Base-by-base conservation (phyloP, 257 asterid species). In the Solanum appendiculatum region DNA sequence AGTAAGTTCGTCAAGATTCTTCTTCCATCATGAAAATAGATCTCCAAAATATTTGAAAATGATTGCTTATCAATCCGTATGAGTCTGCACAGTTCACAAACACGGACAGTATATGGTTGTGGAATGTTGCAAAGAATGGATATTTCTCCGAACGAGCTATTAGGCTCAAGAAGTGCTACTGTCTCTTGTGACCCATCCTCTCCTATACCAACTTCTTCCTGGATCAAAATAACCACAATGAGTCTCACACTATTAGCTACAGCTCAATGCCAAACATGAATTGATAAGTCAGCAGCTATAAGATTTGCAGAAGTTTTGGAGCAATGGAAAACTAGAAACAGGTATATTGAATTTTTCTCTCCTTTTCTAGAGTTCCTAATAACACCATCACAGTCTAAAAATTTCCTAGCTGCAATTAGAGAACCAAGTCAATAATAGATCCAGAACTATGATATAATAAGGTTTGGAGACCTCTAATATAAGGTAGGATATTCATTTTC, bases 81-180 rank as follows among this genome's bases (percentile, higher is more conserved):
- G 84, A 97, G 97, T 83, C 97, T 89, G 85, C 98, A 97, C 7
- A 96, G 89, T 88, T 94, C 98, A 75, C 93, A 90, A n/a, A 96
- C 99, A 14, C 98, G 98, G 63, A 97, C 95, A 25, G 99, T 94
- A 83, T 93, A 96, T 34, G 98, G 99, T 91, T 96, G 99, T 85
- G 99, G 98, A 89, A 97, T 90, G 91, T 97, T 97, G 94, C 99
- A 96, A 56, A 97, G 96, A 81, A 97, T 91, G 78, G 99, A 92
- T 85, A 95, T 88, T 84, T 93, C 97, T 75, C 99, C 99, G 68
- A 96, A 95, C 82, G 87, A 91, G 89, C 94, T 91, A 89, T 91
- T 88, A 7, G 91, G 94, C 89, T 94, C 93, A 25, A 97, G 90
- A 89, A 86, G 91, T 13, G 97, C 86, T 51, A 91, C 89, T 1